Base-by-base conservation (phyloP, 495 filamentous ascomycete species). In the Glarea lozoyensis region DNA sequence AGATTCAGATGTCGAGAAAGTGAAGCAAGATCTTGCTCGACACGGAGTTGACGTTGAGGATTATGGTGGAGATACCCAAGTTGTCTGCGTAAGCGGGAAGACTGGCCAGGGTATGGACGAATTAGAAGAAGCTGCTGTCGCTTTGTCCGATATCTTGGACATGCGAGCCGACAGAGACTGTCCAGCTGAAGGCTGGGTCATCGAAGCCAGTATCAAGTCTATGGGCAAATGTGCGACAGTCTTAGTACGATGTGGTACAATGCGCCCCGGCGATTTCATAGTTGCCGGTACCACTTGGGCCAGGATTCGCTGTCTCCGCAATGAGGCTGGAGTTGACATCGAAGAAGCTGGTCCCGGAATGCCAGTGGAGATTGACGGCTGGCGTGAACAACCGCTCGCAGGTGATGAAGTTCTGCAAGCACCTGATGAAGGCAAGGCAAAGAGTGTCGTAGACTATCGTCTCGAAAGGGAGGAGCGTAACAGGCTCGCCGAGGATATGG, bases 11-110 rank as follows among this genome's bases (percentile, higher is more conserved):
- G 60, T 82, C 11, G 82, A 96, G 30, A 73, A 73, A 17, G 89
- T 96, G 43, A 96, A 95, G 60, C 70, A 78, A 42, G 93, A 97
- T 59, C 77, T 99, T 20, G 76, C 84, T 6, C 66, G 75, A n/a
- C 73, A 94, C 49, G 85, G 84, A 13, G 74, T 99, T 16, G 84
- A 96, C 54, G 80, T 97, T 23, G 93, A 99, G 60, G 92, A 97
- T 54, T 90, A 79, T 54, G 93, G 93, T 25, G 93, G 93, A 43
- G 93, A 99, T 42, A 86, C 88, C 19, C 92, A 96, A 60, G 86
- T 83, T 10, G 86, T 97, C 20, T 74, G 70, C 38, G 88, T 97
- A 15, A 92, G 84, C 55, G 93, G 90, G 18, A 97, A 90, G 65
- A 95, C 90, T 1, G 93, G 93, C 16, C 70, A 82, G 55, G 93